phyloP scores from a whole-genome alignment of 2,329 filamentous ascomycete genomes.

The Botryosphaeria dothidea region DNA sequence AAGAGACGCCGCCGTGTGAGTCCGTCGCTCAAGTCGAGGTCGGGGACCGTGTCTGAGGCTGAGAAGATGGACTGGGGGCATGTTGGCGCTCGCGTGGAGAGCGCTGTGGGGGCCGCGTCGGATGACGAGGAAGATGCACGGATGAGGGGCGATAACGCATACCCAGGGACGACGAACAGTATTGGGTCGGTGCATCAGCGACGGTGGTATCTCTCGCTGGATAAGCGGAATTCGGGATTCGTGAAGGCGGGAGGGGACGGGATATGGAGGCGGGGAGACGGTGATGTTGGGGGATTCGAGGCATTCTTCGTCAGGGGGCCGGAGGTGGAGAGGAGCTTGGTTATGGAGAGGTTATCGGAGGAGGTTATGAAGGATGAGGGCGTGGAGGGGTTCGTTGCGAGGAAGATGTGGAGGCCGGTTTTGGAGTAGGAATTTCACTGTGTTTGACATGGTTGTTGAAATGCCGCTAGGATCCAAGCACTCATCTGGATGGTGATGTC shows the following conservation, averaged over 20 bases:
- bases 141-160: conserved; percentile 63
- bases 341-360: conserved; percentile 61
- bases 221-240: conserved; percentile 62
- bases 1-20: background rate
- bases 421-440: background rate
- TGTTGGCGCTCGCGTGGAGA: background rate
- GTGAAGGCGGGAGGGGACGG: conserved; percentile 11
- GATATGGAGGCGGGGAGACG: background rate
- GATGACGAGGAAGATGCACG: conserved; percentile 35
- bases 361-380: conserved; percentile 65
- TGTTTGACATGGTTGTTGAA: no score
- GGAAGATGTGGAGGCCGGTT: conserved; percentile 57
- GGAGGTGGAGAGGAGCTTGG: conserved; percentile 64
- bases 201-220: conserved; percentile 66
- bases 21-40: no score
- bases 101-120: background rate
- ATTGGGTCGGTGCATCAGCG: conserved; percentile 69
- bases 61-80: background rate
- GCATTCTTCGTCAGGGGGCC: conserved; percentile 64
- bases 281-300: conserved; percentile 41
- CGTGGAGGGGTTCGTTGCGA: conserved; percentile 56
- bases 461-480: no score
- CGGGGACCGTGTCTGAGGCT: no score
- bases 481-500: no score
- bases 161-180: conserved; percentile 64